Base-by-base conservation (phyloP, 441 rosid species). In the Hura crepitans region DNA sequence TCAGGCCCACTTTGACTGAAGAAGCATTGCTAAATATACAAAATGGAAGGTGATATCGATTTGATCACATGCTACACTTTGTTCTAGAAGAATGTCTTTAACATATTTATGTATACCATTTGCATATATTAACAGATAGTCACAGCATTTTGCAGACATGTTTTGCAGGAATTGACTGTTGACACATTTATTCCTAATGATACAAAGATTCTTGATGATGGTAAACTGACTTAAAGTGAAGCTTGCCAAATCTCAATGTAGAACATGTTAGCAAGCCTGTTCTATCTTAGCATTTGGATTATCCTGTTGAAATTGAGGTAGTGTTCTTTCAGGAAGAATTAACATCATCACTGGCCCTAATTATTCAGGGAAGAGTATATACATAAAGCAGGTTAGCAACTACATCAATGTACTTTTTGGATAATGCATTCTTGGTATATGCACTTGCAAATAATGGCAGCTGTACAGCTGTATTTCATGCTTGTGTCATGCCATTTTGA, bases 111-210 rank as follows among this genome's bases (percentile, higher is more conserved):
- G 1, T 61, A 45, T 42, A 1, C 42, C 22, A 53, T 37, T 46
- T 18, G 4, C 39, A 58, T 39, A 28, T 69, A 59, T 70, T 68
- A 69, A 37, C 54, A 45, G 64, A n/a, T 14, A 57, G 54, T 58
- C 43, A 53, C 35, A 65, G 33, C n/a, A 46, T 72, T 76, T 72
- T 73, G 51, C 89, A 95, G 99, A 75, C 99, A 95, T 81, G 85
- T 89, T 83, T 87, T 95, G 89, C 99, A 95, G 86, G 99, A 95
- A 86, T 89, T 95, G 97, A 85, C 93, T 0, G 97, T 95, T 12
- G 95, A 92, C 85, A 90, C 97, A 43, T 95, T 92, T 80, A 90
- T 95, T 75, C 99, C 99, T 0, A 95, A 95, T 73, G 90, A 92
- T 81, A 90, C 96, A 55, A 87, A 80, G 77, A 79, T 90, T 74